Percentiles rank a stretch among this genome's conserved stretches.
Evolutionary conservation across 73 alveolate species (phyloP).

Genomic region (Paramecium pentaurelia): DNA sequence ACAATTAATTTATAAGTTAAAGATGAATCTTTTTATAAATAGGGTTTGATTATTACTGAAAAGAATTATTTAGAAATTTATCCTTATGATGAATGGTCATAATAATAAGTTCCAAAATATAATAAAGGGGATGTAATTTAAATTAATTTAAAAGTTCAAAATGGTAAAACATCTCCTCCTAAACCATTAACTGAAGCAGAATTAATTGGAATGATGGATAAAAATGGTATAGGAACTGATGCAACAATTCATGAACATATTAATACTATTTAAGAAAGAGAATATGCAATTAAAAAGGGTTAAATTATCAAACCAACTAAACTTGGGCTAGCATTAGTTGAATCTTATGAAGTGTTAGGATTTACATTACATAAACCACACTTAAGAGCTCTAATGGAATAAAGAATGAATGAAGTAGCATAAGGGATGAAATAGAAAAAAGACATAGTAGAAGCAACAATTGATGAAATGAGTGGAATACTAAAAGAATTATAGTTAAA

Average conservation of each 20-base stretch:
- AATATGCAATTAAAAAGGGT: slow-evolving; percentile 90
- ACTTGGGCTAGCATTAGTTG: slow-evolving; percentile 93
- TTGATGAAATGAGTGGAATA: slow-evolving; percentile 77
- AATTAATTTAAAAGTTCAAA: slow-evolving; percentile 69
- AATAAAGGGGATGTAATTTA: slow-evolving; percentile 73
- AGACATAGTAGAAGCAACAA: slow-evolving; percentile 73
- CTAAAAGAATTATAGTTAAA: slow-evolving; percentile 67
- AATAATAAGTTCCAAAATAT: slow-evolving; percentile 81
- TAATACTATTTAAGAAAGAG: slow-evolving; percentile 88
- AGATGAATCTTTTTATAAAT: slow-evolving; percentile 83
- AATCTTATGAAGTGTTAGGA: slow-evolving; percentile 90
- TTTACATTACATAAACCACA: slow-evolving; percentile 90
- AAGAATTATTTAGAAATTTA: slow-evolving; percentile 89
- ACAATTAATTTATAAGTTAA: slow-evolving; percentile 78
- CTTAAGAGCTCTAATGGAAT: slow-evolving; percentile 96
- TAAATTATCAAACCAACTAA: slow-evolving; percentile 88
- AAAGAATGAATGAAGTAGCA: slow-evolving; percentile 88
- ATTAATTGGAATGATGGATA: slow-evolving; percentile 95
- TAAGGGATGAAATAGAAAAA: slow-evolving; percentile 78
- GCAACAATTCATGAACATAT: slow-evolving; percentile 99
- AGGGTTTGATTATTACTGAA: slow-evolving; percentile 87
- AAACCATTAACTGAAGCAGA: slow-evolving; percentile 95
- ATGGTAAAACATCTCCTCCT: slow-evolving; percentile 95
- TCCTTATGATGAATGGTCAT: slow-evolving; percentile 94
- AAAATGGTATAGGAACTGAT: slow-evolving; percentile 99